Evolutionary conservation across 352 stramenopile genomes (phyloP).

Genomic region (Phytophthora sp.): DNA sequence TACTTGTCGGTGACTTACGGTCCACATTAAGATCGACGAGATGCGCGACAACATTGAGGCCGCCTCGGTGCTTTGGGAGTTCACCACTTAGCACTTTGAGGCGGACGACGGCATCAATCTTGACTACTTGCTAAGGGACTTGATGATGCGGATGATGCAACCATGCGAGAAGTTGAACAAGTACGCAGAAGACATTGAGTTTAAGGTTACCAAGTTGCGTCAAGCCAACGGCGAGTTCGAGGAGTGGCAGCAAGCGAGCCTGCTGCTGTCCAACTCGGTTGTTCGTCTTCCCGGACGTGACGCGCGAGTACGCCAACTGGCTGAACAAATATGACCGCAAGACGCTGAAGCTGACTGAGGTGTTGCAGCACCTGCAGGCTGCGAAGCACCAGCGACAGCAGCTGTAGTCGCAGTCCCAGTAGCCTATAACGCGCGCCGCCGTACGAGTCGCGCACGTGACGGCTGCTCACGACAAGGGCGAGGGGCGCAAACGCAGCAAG

Average conservation of each 20-base stretch:
- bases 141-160: background rate
- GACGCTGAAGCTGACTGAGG: background rate
- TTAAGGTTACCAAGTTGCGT: background rate
- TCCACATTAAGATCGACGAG: constrained; percentile 5
- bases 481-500: background rate
- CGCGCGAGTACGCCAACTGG: constrained; percentile 3
- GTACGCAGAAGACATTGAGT: background rate
- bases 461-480: background rate
- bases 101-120: constrained; percentile 6
- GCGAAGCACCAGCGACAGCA: constrained; percentile 1
- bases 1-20: background rate
- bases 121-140: background rate
- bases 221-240: constrained; percentile 6
- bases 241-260: constrained; percentile 9
- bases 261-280: constrained; percentile 9
- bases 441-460: background rate
- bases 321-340: constrained; percentile 7
- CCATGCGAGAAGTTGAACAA: background rate
- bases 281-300: background rate
- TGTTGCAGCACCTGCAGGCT: constrained; percentile 3
- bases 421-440: background rate
- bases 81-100: constrained; percentile 6
- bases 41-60: background rate
- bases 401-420: constrained; percentile 4
- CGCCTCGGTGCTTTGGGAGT: background rate